phyloP scores from a whole-genome alignment of 2,329 filamentous ascomycete species.

The Fusarium sp. region DNA sequence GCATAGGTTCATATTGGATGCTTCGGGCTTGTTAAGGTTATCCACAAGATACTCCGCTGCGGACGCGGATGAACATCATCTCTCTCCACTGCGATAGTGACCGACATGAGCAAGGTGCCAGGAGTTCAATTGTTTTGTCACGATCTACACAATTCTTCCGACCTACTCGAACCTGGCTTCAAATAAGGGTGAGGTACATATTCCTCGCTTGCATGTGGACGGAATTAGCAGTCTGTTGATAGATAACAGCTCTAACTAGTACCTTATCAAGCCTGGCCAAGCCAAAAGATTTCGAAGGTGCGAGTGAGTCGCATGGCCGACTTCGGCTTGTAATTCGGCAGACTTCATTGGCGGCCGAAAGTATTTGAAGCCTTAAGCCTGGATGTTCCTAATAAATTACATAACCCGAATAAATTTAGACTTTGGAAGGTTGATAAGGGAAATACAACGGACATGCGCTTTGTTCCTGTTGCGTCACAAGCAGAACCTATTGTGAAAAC shows the following conservation, averaged over 20 bases:
- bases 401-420: slow-evolving; percentile 36
- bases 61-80: slow-evolving; percentile 28
- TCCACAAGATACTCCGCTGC: slow-evolving; percentile 43
- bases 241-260: slow-evolving; percentile 14
- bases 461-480: slow-evolving; percentile 26
- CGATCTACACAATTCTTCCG: not conserved
- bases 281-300: slow-evolving; percentile 12
- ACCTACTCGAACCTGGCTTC: not conserved
- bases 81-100: slow-evolving; percentile 31
- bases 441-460: slow-evolving; percentile 29
- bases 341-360: slow-evolving; percentile 41
- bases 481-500: not conserved
- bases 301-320: slow-evolving; percentile 41
- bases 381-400: slow-evolving; percentile 32
- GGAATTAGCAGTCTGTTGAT: slow-evolving; percentile 24
- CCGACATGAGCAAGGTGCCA: slow-evolving; percentile 5
- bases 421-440: slow-evolving; percentile 39
- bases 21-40: slow-evolving; percentile 34
- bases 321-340: slow-evolving; percentile 47
- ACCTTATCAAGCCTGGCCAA: slow-evolving; percentile 20
- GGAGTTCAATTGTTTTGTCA: not conserved
- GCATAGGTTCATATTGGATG: slow-evolving; percentile 7
- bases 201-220: not conserved
- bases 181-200: not conserved
- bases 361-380: slow-evolving; percentile 17